phyloP scores from a whole-genome alignment of 78 protist genomes.

The Tieghemostelium lacteum region DNA sequence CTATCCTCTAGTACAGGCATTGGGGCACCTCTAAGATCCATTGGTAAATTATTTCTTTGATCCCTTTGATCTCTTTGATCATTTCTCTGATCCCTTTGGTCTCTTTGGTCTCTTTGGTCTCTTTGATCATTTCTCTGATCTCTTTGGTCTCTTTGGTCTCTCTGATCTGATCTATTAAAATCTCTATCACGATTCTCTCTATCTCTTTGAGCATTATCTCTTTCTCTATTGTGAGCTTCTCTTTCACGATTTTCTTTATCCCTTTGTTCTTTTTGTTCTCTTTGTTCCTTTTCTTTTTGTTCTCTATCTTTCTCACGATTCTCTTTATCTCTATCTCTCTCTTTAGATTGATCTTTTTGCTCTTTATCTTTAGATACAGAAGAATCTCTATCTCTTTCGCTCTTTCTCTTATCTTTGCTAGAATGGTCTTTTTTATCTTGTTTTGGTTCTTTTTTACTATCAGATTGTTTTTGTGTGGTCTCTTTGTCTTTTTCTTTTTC shows the following conservation, averaged over 20 bases:
- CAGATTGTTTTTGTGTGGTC: neutral
- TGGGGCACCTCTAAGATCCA: too few relatives aligned
- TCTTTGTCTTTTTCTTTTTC: neutral
- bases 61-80: neutral
- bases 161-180: conserved; percentile 4
- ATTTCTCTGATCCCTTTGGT: neutral
- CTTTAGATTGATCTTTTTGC: neutral
- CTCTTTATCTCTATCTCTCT: neutral
- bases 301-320: neutral
- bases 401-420: neutral
- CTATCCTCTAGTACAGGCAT: too few relatives aligned
- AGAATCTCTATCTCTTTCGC: neutral
- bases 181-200: neutral
- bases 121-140: neutral
- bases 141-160: neutral
- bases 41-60: too few relatives aligned
- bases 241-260: neutral
- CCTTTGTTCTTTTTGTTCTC: neutral
- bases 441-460: neutral
- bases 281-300: neutral
- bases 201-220: neutral
- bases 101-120: neutral
- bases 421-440: neutral
- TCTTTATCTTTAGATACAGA: neutral
- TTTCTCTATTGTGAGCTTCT: neutral